Percentiles rank a stretch among this genome's conserved stretches.
Conservation (phyloP, 1,284 basidiomycete genomes). For the Salmacisia buchloeana region DNA sequence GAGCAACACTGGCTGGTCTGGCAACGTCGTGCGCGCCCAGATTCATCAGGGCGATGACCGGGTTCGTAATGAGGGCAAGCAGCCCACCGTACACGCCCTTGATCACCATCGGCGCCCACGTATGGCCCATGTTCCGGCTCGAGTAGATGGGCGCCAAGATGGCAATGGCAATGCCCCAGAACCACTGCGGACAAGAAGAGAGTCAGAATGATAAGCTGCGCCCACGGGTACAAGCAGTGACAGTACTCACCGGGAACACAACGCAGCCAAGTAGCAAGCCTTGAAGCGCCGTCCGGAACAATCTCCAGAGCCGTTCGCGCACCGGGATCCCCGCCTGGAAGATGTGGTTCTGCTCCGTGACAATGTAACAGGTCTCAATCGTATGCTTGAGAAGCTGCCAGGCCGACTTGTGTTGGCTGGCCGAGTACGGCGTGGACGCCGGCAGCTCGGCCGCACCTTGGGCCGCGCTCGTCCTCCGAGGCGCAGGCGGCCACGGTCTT, state of each 20-base stretch:
- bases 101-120: slow-evolving; percentile 48
- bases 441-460: background rate
- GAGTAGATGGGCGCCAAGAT: slow-evolving; percentile 47
- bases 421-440: background rate
- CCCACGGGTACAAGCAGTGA: background rate
- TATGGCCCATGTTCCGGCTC: slow-evolving; percentile 37
- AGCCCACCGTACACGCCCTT: slow-evolving; percentile 48
- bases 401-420: slow-evolving; percentile 20
- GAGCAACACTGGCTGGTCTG: too few relatives aligned
- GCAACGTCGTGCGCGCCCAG: slow-evolving; percentile 35
- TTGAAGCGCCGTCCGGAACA: slow-evolving; percentile 41
- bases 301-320: slow-evolving; percentile 31
- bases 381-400: slow-evolving; percentile 28
- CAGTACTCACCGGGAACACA: slow-evolving; percentile 20
- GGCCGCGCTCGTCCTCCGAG: slow-evolving; percentile 15
- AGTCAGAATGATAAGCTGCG: background rate
- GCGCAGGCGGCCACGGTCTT: slow-evolving; percentile 44
- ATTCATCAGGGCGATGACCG: slow-evolving; percentile 44
- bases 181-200: slow-evolving; percentile 26
- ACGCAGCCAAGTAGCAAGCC: slow-evolving; percentile 35
- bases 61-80: slow-evolving; percentile 41
- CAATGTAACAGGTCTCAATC: slow-evolving; percentile 25
- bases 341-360: slow-evolving; percentile 13
- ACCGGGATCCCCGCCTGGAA: slow-evolving; percentile 22
- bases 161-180: slow-evolving; percentile 44